phyloP scores from a whole-genome alignment of 2,329 filamentous ascomycete genomes.

The Cercospora beticola region DNA sequence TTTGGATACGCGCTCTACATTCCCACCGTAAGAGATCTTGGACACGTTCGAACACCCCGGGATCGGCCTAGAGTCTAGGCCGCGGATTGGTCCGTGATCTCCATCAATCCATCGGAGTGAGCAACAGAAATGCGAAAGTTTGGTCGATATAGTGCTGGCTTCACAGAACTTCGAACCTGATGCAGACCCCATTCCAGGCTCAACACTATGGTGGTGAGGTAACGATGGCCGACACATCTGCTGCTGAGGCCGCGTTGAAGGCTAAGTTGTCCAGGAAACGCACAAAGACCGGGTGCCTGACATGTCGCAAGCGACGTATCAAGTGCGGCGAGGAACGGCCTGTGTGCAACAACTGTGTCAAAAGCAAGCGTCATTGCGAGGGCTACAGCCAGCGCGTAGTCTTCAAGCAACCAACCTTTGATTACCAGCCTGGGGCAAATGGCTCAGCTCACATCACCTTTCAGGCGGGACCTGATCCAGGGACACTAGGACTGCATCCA shows the following conservation, averaged over 20 bases:
- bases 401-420: slow-evolving; percentile 71
- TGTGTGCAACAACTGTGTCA: slow-evolving; percentile 79
- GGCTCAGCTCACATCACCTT: slow-evolving; percentile 41
- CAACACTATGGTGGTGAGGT: not conserved
- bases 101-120: not conserved
- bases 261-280: slow-evolving; percentile 54
- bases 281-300: slow-evolving; percentile 91
- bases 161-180: not conserved
- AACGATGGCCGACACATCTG: slow-evolving; percentile 28
- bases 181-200: not conserved
- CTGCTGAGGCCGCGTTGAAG: slow-evolving; percentile 33
- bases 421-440: slow-evolving; percentile 53
- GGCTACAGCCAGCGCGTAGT: slow-evolving; percentile 79
- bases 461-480: slow-evolving; percentile 30
- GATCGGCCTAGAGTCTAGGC: not conserved
- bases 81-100: not conserved
- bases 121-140: slow-evolving; percentile 8
- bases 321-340: slow-evolving; percentile 93
- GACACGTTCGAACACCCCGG: not conserved
- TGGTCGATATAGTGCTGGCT: slow-evolving; percentile 10
- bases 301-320: slow-evolving; percentile 90
- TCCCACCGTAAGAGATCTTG: not conserved
- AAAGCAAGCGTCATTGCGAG: slow-evolving; percentile 79
- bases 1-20: not conserved
- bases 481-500: not conserved